phyloP scores from a whole-genome alignment of 2,329 filamentous ascomycete genomes.

The Penicillium paneum region DNA sequence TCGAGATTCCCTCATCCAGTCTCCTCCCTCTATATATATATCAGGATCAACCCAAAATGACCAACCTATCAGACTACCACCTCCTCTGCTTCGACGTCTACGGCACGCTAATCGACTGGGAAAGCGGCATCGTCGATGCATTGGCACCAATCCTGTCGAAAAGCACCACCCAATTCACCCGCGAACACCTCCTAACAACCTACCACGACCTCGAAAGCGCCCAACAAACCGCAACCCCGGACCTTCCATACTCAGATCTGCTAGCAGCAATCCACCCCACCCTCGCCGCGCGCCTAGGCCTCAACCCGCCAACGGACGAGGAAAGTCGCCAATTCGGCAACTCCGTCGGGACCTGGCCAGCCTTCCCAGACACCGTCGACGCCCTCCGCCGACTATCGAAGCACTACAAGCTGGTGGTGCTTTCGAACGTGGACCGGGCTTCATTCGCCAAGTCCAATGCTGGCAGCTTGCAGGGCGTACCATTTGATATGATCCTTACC shows the following conservation, averaged over 20 bases:
- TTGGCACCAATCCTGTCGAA: conserved; percentile 46
- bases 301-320: conserved; percentile 17
- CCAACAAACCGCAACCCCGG: conserved; percentile 55
- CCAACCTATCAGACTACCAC: conserved; percentile 39
- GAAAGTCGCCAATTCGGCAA: conserved; percentile 50
- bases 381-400: conserved; percentile 50
- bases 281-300: conserved; percentile 31
- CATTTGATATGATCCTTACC: conserved; percentile 64
- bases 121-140: conserved; percentile 58
- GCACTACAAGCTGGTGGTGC: conserved; percentile 54
- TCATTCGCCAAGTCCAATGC: conserved; percentile 50
- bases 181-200: conserved; percentile 20
- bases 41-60: conserved; percentile 17
- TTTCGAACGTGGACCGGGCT: conserved; percentile 56
- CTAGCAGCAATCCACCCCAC: conserved; percentile 48
- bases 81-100: conserved; percentile 74
- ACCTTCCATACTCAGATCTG: conserved; percentile 58
- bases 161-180: conserved; percentile 39
- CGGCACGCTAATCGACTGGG: conserved; percentile 77
- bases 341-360: conserved; percentile 52
- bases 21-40: background rate
- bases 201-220: conserved; percentile 39
- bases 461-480: conserved; percentile 49
- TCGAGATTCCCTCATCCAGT: background rate
- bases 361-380: conserved; percentile 56